Conservation (phyloP, 1,284 basidiomycete genomes). For the Ceratobasidium papillatum region DNA sequence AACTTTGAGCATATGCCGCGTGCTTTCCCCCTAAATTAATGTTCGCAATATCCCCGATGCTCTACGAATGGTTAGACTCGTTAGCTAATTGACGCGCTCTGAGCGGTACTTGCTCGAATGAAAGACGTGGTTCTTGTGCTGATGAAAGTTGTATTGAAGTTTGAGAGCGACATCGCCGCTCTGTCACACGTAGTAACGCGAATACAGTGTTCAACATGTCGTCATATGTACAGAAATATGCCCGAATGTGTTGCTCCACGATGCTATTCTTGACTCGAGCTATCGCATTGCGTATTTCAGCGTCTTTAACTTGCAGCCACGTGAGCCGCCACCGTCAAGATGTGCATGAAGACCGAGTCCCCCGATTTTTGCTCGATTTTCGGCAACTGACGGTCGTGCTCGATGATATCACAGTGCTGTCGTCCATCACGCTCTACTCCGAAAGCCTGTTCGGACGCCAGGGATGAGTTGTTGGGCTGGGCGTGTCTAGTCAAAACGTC, state of each 20-base stretch:
- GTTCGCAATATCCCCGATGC: background rate
- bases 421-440: background rate
- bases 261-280: background rate
- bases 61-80: background rate
- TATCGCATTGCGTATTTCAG: background rate
- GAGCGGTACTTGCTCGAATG: no score
- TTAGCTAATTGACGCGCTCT: background rate
- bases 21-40: slow-evolving; percentile 3
- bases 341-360: background rate
- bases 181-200: background rate
- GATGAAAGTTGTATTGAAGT: background rate
- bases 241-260: background rate
- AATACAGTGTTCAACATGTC: background rate
- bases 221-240: background rate
- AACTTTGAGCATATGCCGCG: background rate
- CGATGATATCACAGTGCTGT: background rate
- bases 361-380: slow-evolving; percentile 4
- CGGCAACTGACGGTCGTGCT: background rate
- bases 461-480: background rate
- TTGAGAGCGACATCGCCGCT: background rate
- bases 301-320: background rate
- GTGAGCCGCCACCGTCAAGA: background rate
- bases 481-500: background rate
- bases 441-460: slow-evolving; percentile 2
- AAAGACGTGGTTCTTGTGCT: background rate